Evolutionary conservation across 306 rosid genomes (phyloP), one percentile per base, ranked within the genome.

Genomic region (Cucumis melo): DNA sequence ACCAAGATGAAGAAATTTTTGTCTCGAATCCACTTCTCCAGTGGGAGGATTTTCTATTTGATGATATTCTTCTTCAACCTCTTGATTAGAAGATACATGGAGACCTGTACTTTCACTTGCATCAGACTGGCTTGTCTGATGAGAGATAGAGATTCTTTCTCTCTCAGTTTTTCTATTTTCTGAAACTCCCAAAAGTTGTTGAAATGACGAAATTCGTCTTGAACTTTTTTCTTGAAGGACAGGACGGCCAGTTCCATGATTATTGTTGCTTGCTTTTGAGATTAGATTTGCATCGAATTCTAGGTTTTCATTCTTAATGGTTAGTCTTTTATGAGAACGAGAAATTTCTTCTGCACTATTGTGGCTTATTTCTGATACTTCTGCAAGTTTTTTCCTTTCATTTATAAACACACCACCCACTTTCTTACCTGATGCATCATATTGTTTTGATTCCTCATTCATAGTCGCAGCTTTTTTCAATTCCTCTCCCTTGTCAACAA

Each of bases 1-100:
- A 87, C 83, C 82, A 75, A 83, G 74, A 68, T 82, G 88, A 77
- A 78, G 89, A 66, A 79, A 72, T 55, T 77, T 87, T 81, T 87
- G 63, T 85, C 87, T 79, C 29, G 77, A 83, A 73, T 78, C 73
- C 78, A 72, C 62, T 27, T 83, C 83, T 55, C 77, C 58, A 66
- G 68, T 58, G 73, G 58, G 51, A 57, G 74, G 78, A 66, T 81
- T 87, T 68, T 78, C 82, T 77, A 82, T 78, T 79, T 83, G 86
- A 75, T 55, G 80, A 75, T 34, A 60, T 57, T 36, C 87, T 78
- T 80, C 81, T 56, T 88, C 85, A 75, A 72, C 75, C 83, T 77
- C 86, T 81, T 84, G 87, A 54, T 67, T 77, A 63, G 88, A 83
- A 84, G 79, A 76, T 42, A 27, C 46, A 74, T 74, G 77, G 57